Evolutionary conservation across 371 early-diverging fungal genomes (phyloP).

Genomic region (Thermomucor indicae-seudaticae): DNA sequence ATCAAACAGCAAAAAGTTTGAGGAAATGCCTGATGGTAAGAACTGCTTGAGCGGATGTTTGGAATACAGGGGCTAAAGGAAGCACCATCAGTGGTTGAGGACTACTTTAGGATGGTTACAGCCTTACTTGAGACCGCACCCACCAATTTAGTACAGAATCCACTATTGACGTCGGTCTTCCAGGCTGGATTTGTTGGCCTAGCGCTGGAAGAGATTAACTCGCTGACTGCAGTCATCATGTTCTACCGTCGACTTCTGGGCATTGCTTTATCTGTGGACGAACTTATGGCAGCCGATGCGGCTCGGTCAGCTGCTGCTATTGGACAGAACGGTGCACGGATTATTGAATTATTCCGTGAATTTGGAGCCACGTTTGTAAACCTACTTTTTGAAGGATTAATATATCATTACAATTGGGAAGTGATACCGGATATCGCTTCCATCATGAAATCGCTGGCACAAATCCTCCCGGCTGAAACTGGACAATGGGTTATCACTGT

Average conservation of each 20-base stretch:
- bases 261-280: conserved; percentile 23
- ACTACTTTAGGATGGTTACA: conserved; percentile 61
- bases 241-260: conserved; percentile 45
- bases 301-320: conserved; percentile 10
- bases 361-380: conserved; percentile 35
- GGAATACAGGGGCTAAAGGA: background rate
- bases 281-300: conserved; percentile 5
- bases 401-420: conserved; percentile 50
- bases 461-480: conserved; percentile 41
- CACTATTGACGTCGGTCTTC: conserved; percentile 57
- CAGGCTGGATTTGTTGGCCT: conserved; percentile 64
- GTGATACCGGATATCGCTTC: conserved; percentile 44
- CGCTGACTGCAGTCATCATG: conserved; percentile 55
- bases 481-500: conserved; percentile 34
- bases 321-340: conserved; percentile 27
- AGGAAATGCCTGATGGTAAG: conserved; percentile 68
- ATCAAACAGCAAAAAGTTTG: conserved; percentile 46
- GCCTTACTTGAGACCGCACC: conserved; percentile 56
- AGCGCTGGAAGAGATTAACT: conserved; percentile 54
- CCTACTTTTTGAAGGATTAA: conserved; percentile 42
- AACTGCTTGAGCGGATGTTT: background rate
- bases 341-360: conserved; percentile 22
- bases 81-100: conserved; percentile 51
- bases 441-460: conserved; percentile 37
- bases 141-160: conserved; percentile 49